A percentile compares a stretch with the other conserved stretches of the same genome.
phyloP scores from a whole-genome alignment of 2,329 filamentous ascomycete genomes.

The Epichloe scottii region DNA sequence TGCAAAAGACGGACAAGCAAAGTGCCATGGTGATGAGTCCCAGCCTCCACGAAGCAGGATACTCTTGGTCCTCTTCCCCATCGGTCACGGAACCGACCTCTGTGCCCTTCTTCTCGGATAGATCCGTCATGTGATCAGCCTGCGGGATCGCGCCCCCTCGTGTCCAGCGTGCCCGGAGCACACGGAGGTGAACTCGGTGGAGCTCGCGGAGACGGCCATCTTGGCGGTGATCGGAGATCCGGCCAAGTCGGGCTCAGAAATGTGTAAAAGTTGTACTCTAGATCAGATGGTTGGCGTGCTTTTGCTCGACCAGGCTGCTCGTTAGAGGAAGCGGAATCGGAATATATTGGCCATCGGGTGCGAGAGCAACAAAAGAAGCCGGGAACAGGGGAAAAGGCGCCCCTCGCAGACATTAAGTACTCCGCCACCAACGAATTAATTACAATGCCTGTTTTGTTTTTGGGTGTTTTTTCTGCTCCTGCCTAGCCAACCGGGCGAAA shows the following conservation, averaged over 20 bases:
- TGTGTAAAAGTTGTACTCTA: not conserved
- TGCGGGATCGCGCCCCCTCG: not conserved
- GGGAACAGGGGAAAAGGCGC: not conserved
- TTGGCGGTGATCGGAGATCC: not conserved
- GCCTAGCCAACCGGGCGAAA: not conserved
- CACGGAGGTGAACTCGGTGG: constrained; percentile 2
- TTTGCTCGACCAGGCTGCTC: not conserved
- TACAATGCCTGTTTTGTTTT: no score
- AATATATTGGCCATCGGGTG: no score
- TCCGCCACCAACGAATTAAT: not conserved
- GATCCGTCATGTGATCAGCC: not conserved
- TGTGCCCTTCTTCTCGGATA: not conserved
- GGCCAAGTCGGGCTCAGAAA: not conserved
- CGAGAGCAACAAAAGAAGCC: no score
- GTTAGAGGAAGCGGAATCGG: not conserved
- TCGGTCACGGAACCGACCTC: not conserved
- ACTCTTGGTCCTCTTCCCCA: not conserved
- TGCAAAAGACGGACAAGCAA: constrained; percentile 6
- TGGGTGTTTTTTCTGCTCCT: no score
- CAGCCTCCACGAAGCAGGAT: constrained; percentile 5
- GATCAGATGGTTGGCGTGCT: no score
- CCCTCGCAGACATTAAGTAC: not conserved
- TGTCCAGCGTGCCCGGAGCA: not conserved
- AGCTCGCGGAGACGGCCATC: constrained; percentile 1
- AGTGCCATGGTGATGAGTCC: constrained; percentile 6